phyloP scores from a whole-genome alignment of 2,329 filamentous ascomycete species.

The Xylariaceae sp. region DNA sequence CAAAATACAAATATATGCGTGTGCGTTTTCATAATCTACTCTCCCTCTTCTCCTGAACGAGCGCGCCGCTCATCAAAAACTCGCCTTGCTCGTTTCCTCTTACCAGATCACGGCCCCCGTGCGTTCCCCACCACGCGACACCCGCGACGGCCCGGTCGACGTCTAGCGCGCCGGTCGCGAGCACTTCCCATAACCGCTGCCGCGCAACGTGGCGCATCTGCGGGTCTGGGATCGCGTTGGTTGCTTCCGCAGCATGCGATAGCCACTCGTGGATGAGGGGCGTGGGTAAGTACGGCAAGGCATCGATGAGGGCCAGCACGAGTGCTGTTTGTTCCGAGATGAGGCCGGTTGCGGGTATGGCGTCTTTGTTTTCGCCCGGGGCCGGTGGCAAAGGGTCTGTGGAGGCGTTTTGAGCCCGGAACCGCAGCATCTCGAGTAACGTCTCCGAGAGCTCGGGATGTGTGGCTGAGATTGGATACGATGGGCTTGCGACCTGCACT shows the following conservation, averaged over 20 bases:
- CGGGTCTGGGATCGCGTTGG: constrained; percentile 60
- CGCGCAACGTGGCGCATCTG: constrained; percentile 61
- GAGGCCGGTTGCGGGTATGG: not conserved
- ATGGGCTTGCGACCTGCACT: constrained; percentile 75
- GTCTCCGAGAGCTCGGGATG: constrained; percentile 77
- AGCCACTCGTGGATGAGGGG: constrained; percentile 76
- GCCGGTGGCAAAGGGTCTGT: constrained; percentile 36
- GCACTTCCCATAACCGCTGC: constrained; percentile 71
- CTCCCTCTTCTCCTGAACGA: constrained; percentile 35
- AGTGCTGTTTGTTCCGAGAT: constrained; percentile 78
- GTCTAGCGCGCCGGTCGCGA: constrained; percentile 82
- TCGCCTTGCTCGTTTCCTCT: constrained; percentile 24
- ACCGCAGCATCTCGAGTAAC: constrained; percentile 71
- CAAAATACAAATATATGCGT: not conserved
- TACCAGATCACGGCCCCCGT: constrained; percentile 51
- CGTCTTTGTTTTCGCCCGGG: not conserved
- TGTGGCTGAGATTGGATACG: constrained; percentile 66
- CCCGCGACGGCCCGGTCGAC: constrained; percentile 74
- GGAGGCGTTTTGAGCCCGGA: constrained; percentile 53
- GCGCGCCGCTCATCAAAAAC: constrained; percentile 54
- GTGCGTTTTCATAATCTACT: constrained; percentile 9
- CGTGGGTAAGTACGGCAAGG: constrained; percentile 68
- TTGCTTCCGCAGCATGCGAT: constrained; percentile 61
- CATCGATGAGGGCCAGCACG: constrained; percentile 72
- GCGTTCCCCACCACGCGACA: constrained; percentile 78